Evolutionary conservation across 2,329 filamentous ascomycete genomes (phyloP).

Genomic region (Colletotrichum australisinense): DNA sequence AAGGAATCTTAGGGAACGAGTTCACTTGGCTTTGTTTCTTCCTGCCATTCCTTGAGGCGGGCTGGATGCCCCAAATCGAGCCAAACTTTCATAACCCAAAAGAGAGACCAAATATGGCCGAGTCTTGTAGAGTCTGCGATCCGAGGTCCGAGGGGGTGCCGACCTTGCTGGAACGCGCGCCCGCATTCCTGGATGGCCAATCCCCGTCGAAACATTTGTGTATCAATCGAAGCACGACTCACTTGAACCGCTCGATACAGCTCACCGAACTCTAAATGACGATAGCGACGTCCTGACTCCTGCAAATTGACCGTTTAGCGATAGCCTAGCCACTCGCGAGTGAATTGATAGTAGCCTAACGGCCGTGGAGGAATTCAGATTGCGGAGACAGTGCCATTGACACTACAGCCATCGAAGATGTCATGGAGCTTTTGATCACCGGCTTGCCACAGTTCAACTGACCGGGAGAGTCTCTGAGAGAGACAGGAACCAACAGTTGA

Average conservation of each 20-base stretch:
- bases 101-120: neutral
- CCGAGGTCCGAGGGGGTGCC: neutral
- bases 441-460: conserved; percentile 5
- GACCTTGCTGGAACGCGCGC: conserved; percentile 18
- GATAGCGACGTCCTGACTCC: neutral
- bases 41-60: neutral
- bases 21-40: neutral
- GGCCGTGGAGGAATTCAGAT: conserved; percentile 5
- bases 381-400: neutral
- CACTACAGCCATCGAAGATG: neutral
- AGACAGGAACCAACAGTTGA: conserved; percentile 14
- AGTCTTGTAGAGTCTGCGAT: neutral
- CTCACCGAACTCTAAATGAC: conserved; percentile 9
- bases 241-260: conserved; percentile 16
- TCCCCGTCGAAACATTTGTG: conserved; percentile 18
- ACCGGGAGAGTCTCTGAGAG: conserved; percentile 6
- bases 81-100: neutral
- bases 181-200: conserved; percentile 14
- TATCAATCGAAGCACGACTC: conserved; percentile 25
- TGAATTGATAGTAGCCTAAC: neutral
- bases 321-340: neutral
- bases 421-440: neutral
- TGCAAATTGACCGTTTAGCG: neutral
- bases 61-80: neutral
- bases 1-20: neutral